Conservation (phyloP, 345 rosid genomes). For the Diplotaxis tenuifolia region DNA sequence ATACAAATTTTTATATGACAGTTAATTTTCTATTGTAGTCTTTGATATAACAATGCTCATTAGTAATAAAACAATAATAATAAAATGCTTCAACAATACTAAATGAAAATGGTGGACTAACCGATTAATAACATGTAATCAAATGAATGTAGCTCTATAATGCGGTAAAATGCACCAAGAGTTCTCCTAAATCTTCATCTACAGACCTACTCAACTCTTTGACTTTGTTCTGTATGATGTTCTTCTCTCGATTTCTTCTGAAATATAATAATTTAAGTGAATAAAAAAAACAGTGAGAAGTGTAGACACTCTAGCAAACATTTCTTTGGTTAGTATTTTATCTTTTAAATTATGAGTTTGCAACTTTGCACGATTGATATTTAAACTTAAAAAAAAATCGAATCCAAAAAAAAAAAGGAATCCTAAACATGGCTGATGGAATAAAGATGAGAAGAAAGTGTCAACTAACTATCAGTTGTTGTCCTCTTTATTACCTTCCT, state of each 20-base stretch:
- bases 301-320: background rate
- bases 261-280: background rate
- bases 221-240: background rate
- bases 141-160: constrained; percentile 2
- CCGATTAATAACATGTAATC: background rate
- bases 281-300: background rate
- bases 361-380: constrained; percentile 21
- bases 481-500: constrained; percentile 13
- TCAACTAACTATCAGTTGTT: background rate
- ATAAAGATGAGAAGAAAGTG: background rate
- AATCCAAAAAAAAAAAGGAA: background rate
- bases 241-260: background rate
- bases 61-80: too few species aligned
- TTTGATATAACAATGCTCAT: too few species aligned
- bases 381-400: background rate
- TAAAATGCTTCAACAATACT: background rate
- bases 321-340: background rate
- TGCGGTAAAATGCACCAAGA: background rate
- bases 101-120: background rate
- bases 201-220: constrained; percentile 4
- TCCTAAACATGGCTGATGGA: background rate
- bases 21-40: too few species aligned
- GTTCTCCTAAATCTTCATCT: background rate
- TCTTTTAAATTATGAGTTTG: background rate
- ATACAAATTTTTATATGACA: too few species aligned